phyloP scores from a whole-genome alignment of 352 stramenopile species.

The Phytophthora megakarya region DNA sequence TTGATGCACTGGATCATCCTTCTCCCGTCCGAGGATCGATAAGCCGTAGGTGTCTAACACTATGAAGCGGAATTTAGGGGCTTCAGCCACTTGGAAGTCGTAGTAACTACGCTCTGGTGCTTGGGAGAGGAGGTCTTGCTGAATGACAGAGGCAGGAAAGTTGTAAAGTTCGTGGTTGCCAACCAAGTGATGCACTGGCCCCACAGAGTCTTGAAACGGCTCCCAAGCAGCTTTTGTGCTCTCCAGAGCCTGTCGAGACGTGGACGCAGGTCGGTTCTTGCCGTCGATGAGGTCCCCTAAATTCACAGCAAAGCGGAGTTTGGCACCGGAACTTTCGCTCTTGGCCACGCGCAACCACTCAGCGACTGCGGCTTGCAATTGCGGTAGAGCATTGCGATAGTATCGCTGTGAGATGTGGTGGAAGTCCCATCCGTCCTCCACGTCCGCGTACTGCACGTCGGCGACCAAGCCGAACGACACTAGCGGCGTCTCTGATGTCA shows the following conservation, averaged over 20 bases:
- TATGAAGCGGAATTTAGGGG: conserved; percentile 59
- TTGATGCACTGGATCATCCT: conserved; percentile 48
- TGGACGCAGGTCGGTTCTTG: conserved; percentile 63
- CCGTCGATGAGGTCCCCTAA: conserved; percentile 84
- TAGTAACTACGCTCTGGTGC: conserved; percentile 52
- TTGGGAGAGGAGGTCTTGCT: conserved; percentile 50
- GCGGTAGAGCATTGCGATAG: conserved; percentile 70
- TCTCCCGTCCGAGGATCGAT: conserved; percentile 58
- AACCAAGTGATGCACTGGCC: conserved; percentile 74
- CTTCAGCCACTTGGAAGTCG: conserved; percentile 54
- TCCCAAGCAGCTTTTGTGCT: conserved; percentile 43
- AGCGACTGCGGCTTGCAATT: conserved; percentile 47
- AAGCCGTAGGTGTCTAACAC: conserved; percentile 76
- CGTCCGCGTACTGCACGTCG: conserved; percentile 86
- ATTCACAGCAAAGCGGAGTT: conserved; percentile 71
- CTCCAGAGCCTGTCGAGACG: conserved; percentile 54
- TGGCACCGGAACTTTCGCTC: conserved; percentile 15
- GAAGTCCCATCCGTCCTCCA: conserved; percentile 84
- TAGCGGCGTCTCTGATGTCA: conserved; percentile 37
- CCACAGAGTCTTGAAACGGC: conserved; percentile 49
- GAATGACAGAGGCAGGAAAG: conserved; percentile 52
- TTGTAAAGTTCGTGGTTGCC: conserved; percentile 91
- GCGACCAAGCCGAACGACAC: conserved; percentile 71
- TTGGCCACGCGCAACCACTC: conserved; percentile 57
- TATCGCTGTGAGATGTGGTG: conserved; percentile 60